Base-by-base conservation (phyloP, 2,329 filamentous ascomycete genomes). In the Paramyrothecium sp. region DNA sequence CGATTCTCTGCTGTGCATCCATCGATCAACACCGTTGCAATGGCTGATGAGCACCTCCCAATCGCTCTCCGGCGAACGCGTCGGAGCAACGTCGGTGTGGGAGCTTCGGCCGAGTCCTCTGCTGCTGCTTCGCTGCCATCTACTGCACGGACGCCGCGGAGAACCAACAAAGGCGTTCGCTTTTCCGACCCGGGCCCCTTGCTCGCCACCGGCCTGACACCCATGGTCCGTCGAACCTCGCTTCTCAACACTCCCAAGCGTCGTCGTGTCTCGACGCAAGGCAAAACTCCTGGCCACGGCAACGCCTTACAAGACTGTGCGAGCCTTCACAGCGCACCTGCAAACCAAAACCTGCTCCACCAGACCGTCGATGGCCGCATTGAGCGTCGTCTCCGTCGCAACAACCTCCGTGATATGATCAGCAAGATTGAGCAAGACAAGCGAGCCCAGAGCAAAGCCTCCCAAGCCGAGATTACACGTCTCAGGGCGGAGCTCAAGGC, bases 351-450 rank as follows among this genome's bases (percentile, higher is more conserved):
- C 2, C 54, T 61, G 0, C 75, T 87, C 3, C 78, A 81, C 10
- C 82, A 85, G 56, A 79, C 85, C 17, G 73, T 84, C 8, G 80
- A 85, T 46, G 83, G 81, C 7, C 79, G 85, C 16, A 75, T 86
- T 50, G 81, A 85, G 70, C 78, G 85, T 5, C 79, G 84, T 19
- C 75, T 84, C 41, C 76, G 81, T 8, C 79, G 85, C 53, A 83
- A 81, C 61, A 78, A 81, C 3, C 66, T 87, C 5, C 85, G 83
- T 61, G 83, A 84, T 60, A 81, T 87, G 70, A 80, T 86, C 71
- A 82, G 85, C 65, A 67, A 69, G 13, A 79, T 85, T 54, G 72
- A 78, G 8, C 71, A 72, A 8, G 79, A 82, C 56, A 81, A 79
- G 65, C 75, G 71, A 48, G 72, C 69, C 17, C 71, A 73, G 47